A percentile compares a stretch with the other conserved stretches of the same genome.
Conservation (phyloP, 441 rosid genomes). For the Francoa sonchifolia region DNA sequence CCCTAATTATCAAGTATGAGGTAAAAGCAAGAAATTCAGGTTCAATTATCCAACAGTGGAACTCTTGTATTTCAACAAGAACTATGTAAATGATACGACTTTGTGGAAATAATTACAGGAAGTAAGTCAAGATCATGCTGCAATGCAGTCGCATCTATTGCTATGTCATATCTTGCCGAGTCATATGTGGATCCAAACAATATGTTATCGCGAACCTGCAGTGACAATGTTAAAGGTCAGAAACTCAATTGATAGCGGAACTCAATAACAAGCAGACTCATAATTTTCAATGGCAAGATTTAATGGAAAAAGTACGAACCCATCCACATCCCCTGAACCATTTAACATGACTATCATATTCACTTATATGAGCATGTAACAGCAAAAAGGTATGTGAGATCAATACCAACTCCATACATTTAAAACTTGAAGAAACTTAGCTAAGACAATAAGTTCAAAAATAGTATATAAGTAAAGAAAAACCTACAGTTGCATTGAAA, state of each 20-base stretch:
- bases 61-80: conserved; percentile 8
- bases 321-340: too few species aligned
- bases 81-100: conserved; percentile 3
- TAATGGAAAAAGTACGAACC: too few species aligned
- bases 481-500: conserved; percentile 87
- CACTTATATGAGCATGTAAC: too few species aligned
- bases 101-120: conserved; percentile 50
- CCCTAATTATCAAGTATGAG: conserved; percentile 41
- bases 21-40: conserved; percentile 11
- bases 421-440: conserved; percentile 1
- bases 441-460: conserved; percentile 5
- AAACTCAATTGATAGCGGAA: conserved; percentile 4
- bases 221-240: too few species aligned
- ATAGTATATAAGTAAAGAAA: conserved; percentile 13
- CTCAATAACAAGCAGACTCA: too few species aligned
- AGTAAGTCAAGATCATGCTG: conserved; percentile 79
- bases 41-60: background rate
- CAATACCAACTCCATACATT: conserved; percentile 1
- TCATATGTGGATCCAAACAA: conserved; percentile 70
- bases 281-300: too few species aligned
- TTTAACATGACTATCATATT: too few species aligned
- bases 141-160: conserved; percentile 75
- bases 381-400: too few species aligned
- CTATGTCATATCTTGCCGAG: conserved; percentile 55
- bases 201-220: conserved; percentile 81